Evolutionary conservation across 1,284 basidiomycete species (phyloP).

Genomic region (Cryptococcus sp.): DNA sequence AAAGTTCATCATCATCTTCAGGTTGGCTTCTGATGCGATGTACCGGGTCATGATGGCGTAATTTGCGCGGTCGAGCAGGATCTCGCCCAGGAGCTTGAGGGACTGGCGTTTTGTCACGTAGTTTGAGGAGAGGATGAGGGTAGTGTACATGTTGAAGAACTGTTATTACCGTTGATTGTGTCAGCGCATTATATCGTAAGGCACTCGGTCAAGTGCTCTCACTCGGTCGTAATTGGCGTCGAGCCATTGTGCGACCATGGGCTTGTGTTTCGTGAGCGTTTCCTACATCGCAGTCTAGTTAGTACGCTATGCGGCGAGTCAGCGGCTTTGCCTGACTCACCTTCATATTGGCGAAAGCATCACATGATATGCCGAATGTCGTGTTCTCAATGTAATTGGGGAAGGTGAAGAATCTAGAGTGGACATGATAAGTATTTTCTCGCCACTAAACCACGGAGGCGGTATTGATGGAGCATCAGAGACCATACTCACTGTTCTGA

Average conservation of each 20-base stretch:
- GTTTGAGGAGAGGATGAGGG: constrained; percentile 87
- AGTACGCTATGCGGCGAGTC: no score
- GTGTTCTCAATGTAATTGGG: constrained; percentile 96
- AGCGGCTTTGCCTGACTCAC: constrained; percentile 33
- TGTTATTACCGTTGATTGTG: constrained; percentile 45
- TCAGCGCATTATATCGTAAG: background rate
- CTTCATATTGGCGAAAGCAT: constrained; percentile 95
- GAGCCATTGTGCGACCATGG: constrained; percentile 94
- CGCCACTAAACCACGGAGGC: background rate
- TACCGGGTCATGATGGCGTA: constrained; percentile 99
- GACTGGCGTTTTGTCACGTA: constrained; percentile 99
- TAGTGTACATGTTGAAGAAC: constrained; percentile 95
- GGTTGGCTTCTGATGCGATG: constrained; percentile 82
- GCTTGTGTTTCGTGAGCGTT: constrained; percentile 90
- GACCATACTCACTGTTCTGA: constrained; percentile 78
- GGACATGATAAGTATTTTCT: background rate
- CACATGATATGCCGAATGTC: constrained; percentile 96
- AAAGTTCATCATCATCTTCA: constrained; percentile 99
- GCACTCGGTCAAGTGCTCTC: constrained; percentile 35
- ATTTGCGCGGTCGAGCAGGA: constrained; percentile 94
- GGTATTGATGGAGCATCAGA: no score
- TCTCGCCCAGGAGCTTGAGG: constrained; percentile 95
- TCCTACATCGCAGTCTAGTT: constrained; percentile 56
- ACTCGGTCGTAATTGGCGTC: constrained; percentile 95
- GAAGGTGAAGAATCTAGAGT: constrained; percentile 86